Evolutionary conservation across 2,329 filamentous ascomycete genomes (phyloP).

Genomic region (Neopestalotiopsis sp.): DNA sequence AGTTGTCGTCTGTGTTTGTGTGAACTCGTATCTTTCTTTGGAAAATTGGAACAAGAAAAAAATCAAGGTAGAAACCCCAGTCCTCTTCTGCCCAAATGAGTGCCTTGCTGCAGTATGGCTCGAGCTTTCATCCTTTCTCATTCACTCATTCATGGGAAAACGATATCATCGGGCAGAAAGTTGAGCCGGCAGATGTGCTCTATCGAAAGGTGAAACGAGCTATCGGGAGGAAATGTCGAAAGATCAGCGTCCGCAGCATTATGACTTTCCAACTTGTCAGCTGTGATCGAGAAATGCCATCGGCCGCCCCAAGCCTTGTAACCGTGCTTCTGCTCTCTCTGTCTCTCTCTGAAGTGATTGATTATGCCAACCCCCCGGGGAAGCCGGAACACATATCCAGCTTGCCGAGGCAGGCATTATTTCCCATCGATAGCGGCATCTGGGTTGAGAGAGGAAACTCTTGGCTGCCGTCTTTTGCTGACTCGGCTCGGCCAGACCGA

Average conservation of each 20-base stretch:
- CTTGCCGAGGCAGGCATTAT: background rate
- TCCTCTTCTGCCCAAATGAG: background rate
- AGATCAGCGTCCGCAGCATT: slow-evolving; percentile 4
- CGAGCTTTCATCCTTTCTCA: background rate
- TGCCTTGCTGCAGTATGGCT: slow-evolving; percentile 1
- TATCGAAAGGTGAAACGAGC: slow-evolving; percentile 13
- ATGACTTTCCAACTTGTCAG: background rate
- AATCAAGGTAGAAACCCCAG: background rate
- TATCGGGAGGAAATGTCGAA: background rate
- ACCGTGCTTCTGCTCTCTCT: background rate
- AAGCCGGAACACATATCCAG: background rate
- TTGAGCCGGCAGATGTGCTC: slow-evolving; percentile 1
- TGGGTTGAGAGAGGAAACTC: background rate
- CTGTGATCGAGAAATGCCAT: background rate
- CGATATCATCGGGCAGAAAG: slow-evolving; percentile 2
- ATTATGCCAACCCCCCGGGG: background rate
- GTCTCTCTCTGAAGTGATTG: background rate
- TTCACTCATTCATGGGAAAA: background rate
- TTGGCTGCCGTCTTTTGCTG: background rate
- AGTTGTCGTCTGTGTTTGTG: background rate
- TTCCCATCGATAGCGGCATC: background rate
- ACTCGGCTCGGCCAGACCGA: background rate
- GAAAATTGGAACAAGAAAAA: background rate
- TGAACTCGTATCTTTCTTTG: background rate
- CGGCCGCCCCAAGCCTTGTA: background rate